phyloP scores from a whole-genome alignment of 352 stramenopile species.

The Phytophthora pluvialis region DNA sequence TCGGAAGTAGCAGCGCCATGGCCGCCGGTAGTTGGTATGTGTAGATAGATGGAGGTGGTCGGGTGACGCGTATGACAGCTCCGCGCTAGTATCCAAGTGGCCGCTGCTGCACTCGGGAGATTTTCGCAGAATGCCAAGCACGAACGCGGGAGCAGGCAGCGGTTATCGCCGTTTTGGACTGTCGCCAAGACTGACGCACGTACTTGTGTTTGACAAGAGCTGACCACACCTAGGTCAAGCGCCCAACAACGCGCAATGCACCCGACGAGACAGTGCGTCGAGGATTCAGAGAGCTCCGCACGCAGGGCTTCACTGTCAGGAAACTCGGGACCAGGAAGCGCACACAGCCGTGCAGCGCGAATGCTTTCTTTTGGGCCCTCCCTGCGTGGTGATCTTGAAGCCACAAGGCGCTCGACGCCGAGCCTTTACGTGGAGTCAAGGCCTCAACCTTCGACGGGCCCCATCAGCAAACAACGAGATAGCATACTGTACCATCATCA shows the following conservation, averaged over 20 bases:
- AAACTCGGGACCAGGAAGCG: constrained; percentile 16
- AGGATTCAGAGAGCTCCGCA: constrained; percentile 15
- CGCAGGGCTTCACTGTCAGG: not conserved
- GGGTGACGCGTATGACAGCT: not conserved
- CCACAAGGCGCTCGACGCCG: constrained; percentile 9
- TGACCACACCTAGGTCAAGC: constrained; percentile 21
- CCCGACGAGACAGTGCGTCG: constrained; percentile 11
- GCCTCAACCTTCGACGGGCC: constrained; percentile 3
- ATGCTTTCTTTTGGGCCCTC: constrained; percentile 16
- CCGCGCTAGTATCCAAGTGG: constrained; percentile 21
- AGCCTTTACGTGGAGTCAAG: constrained; percentile 23
- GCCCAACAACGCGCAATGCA: not conserved
- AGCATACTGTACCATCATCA: no score
- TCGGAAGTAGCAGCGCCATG: not conserved
- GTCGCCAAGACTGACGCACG: constrained; percentile 32
- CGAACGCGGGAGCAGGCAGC: constrained; percentile 1
- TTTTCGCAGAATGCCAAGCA: constrained; percentile 39
- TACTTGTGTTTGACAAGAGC: constrained; percentile 19
- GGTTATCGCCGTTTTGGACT: constrained; percentile 18
- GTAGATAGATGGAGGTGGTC: not conserved
- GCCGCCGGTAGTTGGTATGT: not conserved
- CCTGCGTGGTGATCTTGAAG: constrained; percentile 16
- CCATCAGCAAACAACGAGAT: constrained; percentile 1
- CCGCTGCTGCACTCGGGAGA: constrained; percentile 18
- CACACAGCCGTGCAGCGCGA: constrained; percentile 11